Evolutionary conservation across 2,329 filamentous ascomycete species (phyloP).

Genomic region (Colletotrichum sp.): DNA sequence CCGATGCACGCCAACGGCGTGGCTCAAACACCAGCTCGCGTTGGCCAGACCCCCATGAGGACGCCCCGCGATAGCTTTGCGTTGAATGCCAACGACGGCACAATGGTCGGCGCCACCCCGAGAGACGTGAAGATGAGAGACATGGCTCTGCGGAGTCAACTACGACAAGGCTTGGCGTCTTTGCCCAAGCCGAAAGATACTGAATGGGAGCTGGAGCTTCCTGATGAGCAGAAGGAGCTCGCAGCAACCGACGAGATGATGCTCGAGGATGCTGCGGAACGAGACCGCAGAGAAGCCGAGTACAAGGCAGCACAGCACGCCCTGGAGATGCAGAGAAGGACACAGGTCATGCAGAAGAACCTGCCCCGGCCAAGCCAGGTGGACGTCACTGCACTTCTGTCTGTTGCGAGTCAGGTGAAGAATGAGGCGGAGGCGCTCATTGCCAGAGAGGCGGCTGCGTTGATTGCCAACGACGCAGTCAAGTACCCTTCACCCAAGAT

Average conservation of each 20-base stretch:
- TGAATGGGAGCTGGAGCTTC: conserved; percentile 92
- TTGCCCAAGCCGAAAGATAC: conserved; percentile 92
- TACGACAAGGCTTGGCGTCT: conserved; percentile 77
- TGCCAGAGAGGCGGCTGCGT: conserved; percentile 75
- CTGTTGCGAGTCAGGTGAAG: conserved; percentile 59
- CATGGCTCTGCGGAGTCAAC: conserved; percentile 68
- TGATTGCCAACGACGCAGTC: conserved; percentile 83
- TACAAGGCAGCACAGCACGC: conserved; percentile 75
- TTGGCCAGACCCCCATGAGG: conserved; percentile 82
- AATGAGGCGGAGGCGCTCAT: conserved; percentile 74
- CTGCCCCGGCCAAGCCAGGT: conserved; percentile 79
- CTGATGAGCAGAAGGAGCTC: conserved; percentile 77
- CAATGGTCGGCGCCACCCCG: conserved; percentile 76
- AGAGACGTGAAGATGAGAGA: conserved; percentile 77
- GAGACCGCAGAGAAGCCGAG: conserved; percentile 79
- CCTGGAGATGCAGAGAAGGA: conserved; percentile 81
- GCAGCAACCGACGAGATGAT: conserved; percentile 49
- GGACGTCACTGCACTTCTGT: conserved; percentile 71
- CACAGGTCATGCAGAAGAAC: conserved; percentile 86
- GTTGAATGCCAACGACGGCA: conserved; percentile 75
- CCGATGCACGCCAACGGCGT: conserved; percentile 71
- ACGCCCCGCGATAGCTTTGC: conserved; percentile 89
- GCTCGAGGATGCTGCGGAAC: conserved; percentile 69
- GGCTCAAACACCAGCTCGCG: conserved; percentile 70
- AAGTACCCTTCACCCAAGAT: conserved; percentile 75